Percentiles rank a stretch among this genome's conserved stretches.
Conservation (phyloP, 2,329 filamentous ascomycete genomes). For the Monosporascus sp. region DNA sequence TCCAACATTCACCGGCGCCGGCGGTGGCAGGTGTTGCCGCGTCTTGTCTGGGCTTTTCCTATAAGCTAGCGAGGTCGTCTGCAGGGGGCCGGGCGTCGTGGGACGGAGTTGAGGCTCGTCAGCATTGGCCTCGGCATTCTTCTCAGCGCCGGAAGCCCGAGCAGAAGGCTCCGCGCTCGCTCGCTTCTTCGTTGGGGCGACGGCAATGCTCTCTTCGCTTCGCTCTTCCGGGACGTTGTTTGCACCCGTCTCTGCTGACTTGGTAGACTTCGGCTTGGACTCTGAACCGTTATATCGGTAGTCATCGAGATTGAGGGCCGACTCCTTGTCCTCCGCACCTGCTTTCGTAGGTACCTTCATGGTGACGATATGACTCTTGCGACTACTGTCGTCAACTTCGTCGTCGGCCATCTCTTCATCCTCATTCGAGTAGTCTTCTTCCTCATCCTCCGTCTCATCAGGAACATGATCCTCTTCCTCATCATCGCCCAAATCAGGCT, state of each 20-base stretch:
- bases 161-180: constrained; percentile 15
- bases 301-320: constrained; percentile 25
- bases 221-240: constrained; percentile 13
- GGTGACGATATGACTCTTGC: constrained; percentile 69
- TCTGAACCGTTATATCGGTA: constrained; percentile 24
- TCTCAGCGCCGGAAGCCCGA: neutral
- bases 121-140: neutral
- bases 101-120: constrained; percentile 12
- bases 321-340: constrained; percentile 32
- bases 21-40: constrained; percentile 24
- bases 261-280: constrained; percentile 13
- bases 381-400: constrained; percentile 35
- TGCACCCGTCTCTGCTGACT: constrained; percentile 6
- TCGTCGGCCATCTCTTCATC: constrained; percentile 52
- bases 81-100: constrained; percentile 26
- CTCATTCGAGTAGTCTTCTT: constrained; percentile 55
- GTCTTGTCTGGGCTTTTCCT: constrained; percentile 59
- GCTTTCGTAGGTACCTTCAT: constrained; percentile 46
- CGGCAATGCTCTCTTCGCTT: constrained; percentile 25
- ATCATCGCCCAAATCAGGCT: constrained; percentile 70
- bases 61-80: constrained; percentile 49
- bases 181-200: constrained; percentile 24
- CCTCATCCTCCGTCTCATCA: constrained; percentile 52
- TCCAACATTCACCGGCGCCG: constrained; percentile 27
- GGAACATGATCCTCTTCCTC: constrained; percentile 66